These are phyloP conservation scores for Parasarocladium wereldwijsianum DNA, from an alignment of 2,329 filamentous ascomycete species.

Conservation along the genomic window DNA sequence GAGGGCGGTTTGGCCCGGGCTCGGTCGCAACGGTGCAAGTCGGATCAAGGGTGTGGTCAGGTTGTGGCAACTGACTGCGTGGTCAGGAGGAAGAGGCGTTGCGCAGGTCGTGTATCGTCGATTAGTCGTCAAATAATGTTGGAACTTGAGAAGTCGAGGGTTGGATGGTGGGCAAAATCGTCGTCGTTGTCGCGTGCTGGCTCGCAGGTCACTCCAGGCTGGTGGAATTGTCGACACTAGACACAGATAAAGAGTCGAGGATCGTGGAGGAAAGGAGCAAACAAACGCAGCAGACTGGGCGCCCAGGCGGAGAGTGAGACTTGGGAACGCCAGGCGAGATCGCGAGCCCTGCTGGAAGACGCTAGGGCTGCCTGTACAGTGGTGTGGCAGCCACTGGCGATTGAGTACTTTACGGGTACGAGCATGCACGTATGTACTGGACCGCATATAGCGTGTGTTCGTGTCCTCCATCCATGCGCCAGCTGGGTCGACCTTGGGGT, in stretches of 20 bases:
- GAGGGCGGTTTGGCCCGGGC: not conserved
- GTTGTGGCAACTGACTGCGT: constrained; percentile 2
- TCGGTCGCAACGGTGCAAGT: not conserved
- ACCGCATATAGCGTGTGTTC: no score
- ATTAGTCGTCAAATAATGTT: not conserved
- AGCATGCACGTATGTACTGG: no score
- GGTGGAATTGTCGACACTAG: constrained; percentile 1
- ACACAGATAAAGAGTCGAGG: not conserved
- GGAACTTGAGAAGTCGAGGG: not conserved
- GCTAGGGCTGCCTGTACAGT: no score
- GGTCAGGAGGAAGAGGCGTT: not conserved
- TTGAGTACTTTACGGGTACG: no score
- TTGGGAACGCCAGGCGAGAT: no score
- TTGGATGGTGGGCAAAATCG: not conserved
- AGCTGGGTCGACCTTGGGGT: no score
- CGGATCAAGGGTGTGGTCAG: not conserved
- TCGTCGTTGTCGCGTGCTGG: no score
- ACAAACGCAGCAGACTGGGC: constrained; percentile 4
- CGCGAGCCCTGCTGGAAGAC: no score
- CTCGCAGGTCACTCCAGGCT: no score
- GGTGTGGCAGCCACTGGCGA: no score
- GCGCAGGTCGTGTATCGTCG: not conserved
- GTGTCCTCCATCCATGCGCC: no score
- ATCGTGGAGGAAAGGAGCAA: constrained; percentile 4
- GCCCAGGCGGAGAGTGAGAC: constrained; percentile 3